phyloP scores from a whole-genome alignment of 148 eudicot species.

The Fagopyrum tataricum region DNA sequence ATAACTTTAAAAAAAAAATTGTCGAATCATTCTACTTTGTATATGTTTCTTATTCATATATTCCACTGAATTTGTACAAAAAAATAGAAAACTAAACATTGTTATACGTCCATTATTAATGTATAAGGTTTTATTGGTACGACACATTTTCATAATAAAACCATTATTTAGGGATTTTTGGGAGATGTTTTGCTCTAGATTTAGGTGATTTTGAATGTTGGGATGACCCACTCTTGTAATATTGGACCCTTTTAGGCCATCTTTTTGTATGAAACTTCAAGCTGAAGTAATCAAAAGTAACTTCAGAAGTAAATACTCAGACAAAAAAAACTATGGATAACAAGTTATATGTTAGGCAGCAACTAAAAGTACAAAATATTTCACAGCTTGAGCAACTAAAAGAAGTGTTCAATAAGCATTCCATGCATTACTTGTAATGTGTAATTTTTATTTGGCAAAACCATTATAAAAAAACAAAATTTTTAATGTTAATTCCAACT shows the following conservation, averaged over 20 bases:
- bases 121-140: no score
- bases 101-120: no score
- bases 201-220: no score
- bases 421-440: background rate
- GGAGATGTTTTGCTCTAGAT: no score
- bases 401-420: background rate
- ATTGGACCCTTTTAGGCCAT: no score
- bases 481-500: background rate
- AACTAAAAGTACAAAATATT: background rate
- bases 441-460: background rate
- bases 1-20: background rate
- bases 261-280: no score
- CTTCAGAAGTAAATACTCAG: background rate
- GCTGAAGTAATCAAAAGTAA: no score
- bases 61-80: no score
- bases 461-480: background rate
- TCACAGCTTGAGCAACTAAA: slow-evolving; percentile 1
- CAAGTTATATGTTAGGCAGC: background rate
- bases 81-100: no score
- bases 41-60: background rate
- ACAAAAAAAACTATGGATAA: background rate
- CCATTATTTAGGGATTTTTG: no score
- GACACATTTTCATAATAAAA: no score
- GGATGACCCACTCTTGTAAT: no score
- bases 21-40: background rate